Base-by-base conservation (phyloP, 2,329 filamentous ascomycete species). In the Phaeophleospora eucalypticola region DNA sequence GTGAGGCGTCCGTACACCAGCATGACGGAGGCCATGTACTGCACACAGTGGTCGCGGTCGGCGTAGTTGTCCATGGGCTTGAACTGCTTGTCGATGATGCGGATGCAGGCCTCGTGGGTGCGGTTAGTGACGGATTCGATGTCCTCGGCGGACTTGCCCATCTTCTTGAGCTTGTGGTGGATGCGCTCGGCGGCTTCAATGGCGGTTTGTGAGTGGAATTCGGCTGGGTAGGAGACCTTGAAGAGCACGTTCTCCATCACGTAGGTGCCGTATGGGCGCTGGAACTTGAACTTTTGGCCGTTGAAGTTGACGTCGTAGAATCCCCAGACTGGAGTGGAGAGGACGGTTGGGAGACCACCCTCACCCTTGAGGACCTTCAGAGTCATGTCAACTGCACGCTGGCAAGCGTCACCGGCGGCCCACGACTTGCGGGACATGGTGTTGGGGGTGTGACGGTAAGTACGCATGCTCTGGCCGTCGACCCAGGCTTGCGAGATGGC, bases 211-310 rank as follows among this genome's bases (percentile, higher is more conserved):
- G 91, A 96, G 80, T 97, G 91, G 79, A 97, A 97, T 69, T 97
- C 91, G 64, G 90, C 89, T 65, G 91, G 91, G 70, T 96, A 97
- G 37, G 93, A 98, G 51, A 98, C 93, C 82, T 98, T 98, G 85
- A 98, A 98, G 56, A 98, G 83, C 51, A 98, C 89, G 66, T 97
- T 98, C 82, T 98, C 93, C 93, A 98, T 98, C 58, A 98, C 93
- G 71, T 98, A 98, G 78, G 87, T 95, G 67, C 90, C 91, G 67
- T 98, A 98, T 49, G 85, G 83, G 54, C 93, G 84, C 78, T 97
- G 91, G 80, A 96, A 98, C 70, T 89, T 77, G 69, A 98, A 98
- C 72, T 87, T 87, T 64, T 94, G 89, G 73, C 89, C 89, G 76
- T 90, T 88, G 80, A 97, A 98, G 56, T 94, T 81, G 57, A 97